Percentiles rank a stretch among this genome's conserved stretches.
These are phyloP conservation scores for Citrus sinensis DNA, from an alignment of 345 rosid species.

Conservation along the genomic window DNA sequence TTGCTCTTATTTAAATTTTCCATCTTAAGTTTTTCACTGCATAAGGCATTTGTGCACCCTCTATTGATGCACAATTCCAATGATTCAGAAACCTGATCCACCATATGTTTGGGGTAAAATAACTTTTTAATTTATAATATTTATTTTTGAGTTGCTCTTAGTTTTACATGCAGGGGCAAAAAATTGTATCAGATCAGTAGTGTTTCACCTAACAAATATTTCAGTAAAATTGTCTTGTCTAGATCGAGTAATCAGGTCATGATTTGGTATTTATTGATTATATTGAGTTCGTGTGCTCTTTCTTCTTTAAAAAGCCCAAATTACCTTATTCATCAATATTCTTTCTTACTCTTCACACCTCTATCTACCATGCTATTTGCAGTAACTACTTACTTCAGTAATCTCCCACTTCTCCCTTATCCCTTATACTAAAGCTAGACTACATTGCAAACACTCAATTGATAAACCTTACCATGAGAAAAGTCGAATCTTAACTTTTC, in stretches of 20 bases:
- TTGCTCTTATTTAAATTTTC: background rate
- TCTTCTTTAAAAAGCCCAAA: background rate
- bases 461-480: conserved; percentile 71
- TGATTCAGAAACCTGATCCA: background rate
- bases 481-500: conserved; percentile 96
- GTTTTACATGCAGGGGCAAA: background rate
- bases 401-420: background rate
- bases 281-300: background rate
- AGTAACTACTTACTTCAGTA: background rate
- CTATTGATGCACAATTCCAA: background rate
- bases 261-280: background rate
- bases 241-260: background rate
- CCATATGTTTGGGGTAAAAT: background rate
- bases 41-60: background rate
- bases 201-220: background rate
- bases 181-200: background rate
- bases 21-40: background rate
- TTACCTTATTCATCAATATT: background rate
- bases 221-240: background rate
- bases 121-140: background rate
- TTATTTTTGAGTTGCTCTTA: background rate
- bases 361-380: background rate
- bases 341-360: background rate
- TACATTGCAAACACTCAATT: background rate
- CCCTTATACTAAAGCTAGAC: background rate